Conservation (phyloP, 1,284 basidiomycete species). For the Chiua sp. region DNA sequence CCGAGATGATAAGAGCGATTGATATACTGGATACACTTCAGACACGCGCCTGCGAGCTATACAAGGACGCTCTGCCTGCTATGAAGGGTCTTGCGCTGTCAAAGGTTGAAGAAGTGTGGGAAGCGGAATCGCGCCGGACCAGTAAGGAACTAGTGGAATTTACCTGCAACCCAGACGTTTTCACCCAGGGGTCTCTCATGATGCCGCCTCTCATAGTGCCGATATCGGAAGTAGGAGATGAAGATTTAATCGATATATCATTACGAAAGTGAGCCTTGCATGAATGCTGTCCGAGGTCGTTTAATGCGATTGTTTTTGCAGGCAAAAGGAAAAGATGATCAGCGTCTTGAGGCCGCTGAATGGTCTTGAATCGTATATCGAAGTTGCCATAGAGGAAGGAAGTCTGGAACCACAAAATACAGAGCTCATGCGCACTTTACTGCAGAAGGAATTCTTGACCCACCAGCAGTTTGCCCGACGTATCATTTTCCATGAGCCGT, state of each 20-base stretch:
- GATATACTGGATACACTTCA: constrained; percentile 28
- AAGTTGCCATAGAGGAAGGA: neutral
- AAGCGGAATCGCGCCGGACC: constrained; percentile 6
- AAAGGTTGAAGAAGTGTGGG: too few species aligned
- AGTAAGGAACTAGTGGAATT: constrained; percentile 16
- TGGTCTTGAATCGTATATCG: constrained; percentile 5
- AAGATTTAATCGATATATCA: constrained; percentile 32
- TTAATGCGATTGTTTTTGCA: neutral
- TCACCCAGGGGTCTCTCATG: neutral
- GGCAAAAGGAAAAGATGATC: constrained; percentile 12
- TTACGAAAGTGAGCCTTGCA: constrained; percentile 21
- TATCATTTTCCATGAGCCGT: constrained; percentile 32
- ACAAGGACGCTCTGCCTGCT: neutral
- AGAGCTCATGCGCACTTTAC: neutral
- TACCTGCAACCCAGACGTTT: neutral
- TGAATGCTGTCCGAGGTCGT: neutral
- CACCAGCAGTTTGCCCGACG: constrained; percentile 29
- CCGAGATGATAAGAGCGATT: constrained; percentile 31
- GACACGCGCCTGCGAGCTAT: constrained; percentile 24
- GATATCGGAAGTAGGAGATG: constrained; percentile 15
- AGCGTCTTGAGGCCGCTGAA: constrained; percentile 2
- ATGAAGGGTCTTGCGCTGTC: too few species aligned
- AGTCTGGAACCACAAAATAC: neutral
- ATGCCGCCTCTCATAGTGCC: too few species aligned
- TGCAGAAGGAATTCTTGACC: constrained; percentile 1